Conservation (phyloP, 371 early-diverging fungal species). For the Rhizopus delemar region DNA sequence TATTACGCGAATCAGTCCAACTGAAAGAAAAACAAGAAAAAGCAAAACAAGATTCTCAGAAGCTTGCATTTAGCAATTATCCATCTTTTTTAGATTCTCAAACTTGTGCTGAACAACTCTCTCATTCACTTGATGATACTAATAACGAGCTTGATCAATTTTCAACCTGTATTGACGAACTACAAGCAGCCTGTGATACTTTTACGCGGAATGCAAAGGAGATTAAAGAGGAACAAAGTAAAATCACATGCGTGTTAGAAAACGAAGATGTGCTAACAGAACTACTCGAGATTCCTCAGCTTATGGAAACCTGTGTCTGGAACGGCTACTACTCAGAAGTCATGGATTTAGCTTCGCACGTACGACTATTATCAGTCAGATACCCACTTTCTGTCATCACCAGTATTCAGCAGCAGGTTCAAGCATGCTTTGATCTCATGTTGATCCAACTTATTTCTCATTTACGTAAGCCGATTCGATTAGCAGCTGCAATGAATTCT, state of each 20-base stretch:
- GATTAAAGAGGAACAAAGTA: constrained; percentile 49
- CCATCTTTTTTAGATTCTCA: constrained; percentile 69
- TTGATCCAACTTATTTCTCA: constrained; percentile 69
- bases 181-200: constrained; percentile 51
- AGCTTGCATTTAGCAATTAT: constrained; percentile 71
- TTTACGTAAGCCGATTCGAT: constrained; percentile 72
- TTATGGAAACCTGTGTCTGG: constrained; percentile 82
- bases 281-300: constrained; percentile 75
- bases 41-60: constrained; percentile 65
- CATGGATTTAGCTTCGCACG: constrained; percentile 78
- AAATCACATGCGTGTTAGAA: constrained; percentile 57
- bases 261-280: constrained; percentile 65
- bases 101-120: constrained; percentile 58
- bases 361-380: constrained; percentile 60
- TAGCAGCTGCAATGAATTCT: constrained; percentile 77
- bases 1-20: constrained; percentile 54
- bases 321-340: constrained; percentile 85
- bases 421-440: constrained; percentile 68
- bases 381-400: constrained; percentile 62
- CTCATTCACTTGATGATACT: constrained; percentile 55
- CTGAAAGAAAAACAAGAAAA: constrained; percentile 58
- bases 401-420: constrained; percentile 65
- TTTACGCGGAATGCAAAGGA: constrained; percentile 39
- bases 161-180: constrained; percentile 45
- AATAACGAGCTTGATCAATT: constrained; percentile 56